A percentile compares a stretch with the other conserved stretches of the same genome.
These are phyloP conservation scores for Dalechampia spathulata DNA, from an alignment of 441 rosid genomes.

Conservation along the genomic window DNA sequence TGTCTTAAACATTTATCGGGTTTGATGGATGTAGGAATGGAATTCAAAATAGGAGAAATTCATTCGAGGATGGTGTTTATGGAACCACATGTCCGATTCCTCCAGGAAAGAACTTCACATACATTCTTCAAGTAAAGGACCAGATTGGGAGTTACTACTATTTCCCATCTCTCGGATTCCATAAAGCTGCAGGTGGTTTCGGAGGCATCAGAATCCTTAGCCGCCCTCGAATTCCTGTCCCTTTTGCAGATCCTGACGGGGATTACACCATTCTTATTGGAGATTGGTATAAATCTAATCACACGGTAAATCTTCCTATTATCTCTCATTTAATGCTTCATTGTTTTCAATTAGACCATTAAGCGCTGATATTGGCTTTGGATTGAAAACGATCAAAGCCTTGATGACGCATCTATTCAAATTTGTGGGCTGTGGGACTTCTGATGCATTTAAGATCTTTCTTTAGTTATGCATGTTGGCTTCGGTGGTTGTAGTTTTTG, in stretches of 20 bases:
- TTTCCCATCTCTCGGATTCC: constrained; percentile 85
- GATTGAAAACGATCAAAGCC: too few species aligned
- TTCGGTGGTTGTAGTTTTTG: too few species aligned
- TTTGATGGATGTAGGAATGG: constrained; percentile 58
- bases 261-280: constrained; percentile 85
- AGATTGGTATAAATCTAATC: constrained; percentile 78
- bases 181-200: constrained; percentile 91
- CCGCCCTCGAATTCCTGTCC: constrained; percentile 81
- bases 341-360: too few species aligned
- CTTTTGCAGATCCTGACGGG: constrained; percentile 67
- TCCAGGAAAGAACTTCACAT: constrained; percentile 75
- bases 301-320: constrained; percentile 77
- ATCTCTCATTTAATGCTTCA: too few species aligned
- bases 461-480: too few species aligned
- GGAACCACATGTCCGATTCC: constrained; percentile 96
- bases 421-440: too few species aligned
- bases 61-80: constrained; percentile 64
- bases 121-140: constrained; percentile 84
- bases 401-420: too few species aligned
- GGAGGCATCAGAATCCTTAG: constrained; percentile 85
- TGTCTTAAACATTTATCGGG: too few species aligned
- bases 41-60: constrained; percentile 76
- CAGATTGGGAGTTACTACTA: constrained; percentile 93
- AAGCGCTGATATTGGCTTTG: too few species aligned
- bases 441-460: too few species aligned